Percentiles rank a stretch among this genome's conserved stretches.
Evolutionary conservation across 1,139 yeast species (phyloP).

Genomic region (Arxiozyma slooffiae): DNA sequence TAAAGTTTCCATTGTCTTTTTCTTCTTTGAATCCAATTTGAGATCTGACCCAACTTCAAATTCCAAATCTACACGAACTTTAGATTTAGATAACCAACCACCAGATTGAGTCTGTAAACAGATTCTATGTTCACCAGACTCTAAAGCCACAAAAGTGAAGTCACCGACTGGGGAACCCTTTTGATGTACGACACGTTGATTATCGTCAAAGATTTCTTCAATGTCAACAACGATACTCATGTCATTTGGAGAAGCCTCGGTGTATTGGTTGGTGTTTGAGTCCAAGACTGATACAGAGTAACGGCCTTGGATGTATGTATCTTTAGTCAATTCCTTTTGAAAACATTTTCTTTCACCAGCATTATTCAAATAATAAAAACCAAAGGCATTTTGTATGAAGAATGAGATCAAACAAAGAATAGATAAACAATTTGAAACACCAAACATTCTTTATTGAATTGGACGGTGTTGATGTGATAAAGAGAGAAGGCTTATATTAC

Average conservation of each 20-base stretch:
- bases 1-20: conserved; percentile 39
- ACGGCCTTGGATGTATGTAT: conserved; percentile 48
- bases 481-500: background rate
- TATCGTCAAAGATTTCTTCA: conserved; percentile 53
- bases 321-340: conserved; percentile 52
- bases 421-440: conserved; percentile 11
- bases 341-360: conserved; percentile 58
- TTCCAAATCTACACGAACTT: conserved; percentile 39
- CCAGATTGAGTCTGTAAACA: conserved; percentile 59
- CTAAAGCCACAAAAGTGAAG: conserved; percentile 59
- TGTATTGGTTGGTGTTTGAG: conserved; percentile 34
- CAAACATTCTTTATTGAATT: background rate
- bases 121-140: conserved; percentile 62
- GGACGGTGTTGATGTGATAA: background rate
- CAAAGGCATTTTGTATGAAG: conserved; percentile 22
- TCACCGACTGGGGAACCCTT: conserved; percentile 50
- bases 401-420: conserved; percentile 6
- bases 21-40: conserved; percentile 43
- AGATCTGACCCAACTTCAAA: conserved; percentile 45
- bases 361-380: conserved; percentile 42
- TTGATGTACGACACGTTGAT: conserved; percentile 61
- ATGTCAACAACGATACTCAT: conserved; percentile 44
- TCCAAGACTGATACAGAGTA: conserved; percentile 53
- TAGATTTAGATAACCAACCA: conserved; percentile 47
- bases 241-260: conserved; percentile 33